Evolutionary conservation across 495 filamentous ascomycete species (phyloP), one percentile per base, ranked within the genome.

Genomic region (Podospora sp.): DNA sequence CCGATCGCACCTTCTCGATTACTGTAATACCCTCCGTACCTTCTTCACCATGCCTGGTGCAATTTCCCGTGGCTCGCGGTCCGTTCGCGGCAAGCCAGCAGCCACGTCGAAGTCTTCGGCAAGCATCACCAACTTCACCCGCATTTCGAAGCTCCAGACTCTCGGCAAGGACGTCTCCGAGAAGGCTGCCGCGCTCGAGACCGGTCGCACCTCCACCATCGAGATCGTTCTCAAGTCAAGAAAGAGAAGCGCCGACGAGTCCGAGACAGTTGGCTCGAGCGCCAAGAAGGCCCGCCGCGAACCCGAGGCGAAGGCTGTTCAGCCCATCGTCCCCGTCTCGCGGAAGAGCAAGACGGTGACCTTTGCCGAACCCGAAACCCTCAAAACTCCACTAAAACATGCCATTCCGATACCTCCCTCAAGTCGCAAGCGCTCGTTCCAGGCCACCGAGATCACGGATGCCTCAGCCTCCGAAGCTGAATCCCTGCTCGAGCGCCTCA

Each of bases 401-500:
- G 22, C 63, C 36, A 18, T 61, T 5, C 27, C 65, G 1, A 63
- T 66, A 2, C 16, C 70, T 6, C 62, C 67, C 49, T 49, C 65
- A 50, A 71, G 53, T 27, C 69, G 68, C 36, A 75, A 74, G 40
- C 73, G 75, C 49, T 55, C 29, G 2, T 59, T 71, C 56, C 62
- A 74, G 14, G 36, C 68, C 51, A 71, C 70, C 40, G 40, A 46
- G 40, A 46, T 4, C 40, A 46, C 40, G 21, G 49, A 60, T 36
- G 25, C 1, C 49, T 51, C 68, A 22, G 35, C 68, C 27, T 52
- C 68, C 29, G 62, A 72, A 16, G 56, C 80, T 18, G 77, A 76
- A 51, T 60, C 57, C 20, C 72, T 83, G 11, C 69, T 82, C 59
- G 77, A 80, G 71, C 78, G 72, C 33, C 73, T 83, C 3, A 77